Percentiles rank a stretch among this genome's conserved stretches.
phyloP scores from a whole-genome alignment of 1,139 yeast genomes.

The Candida tropicalis region DNA sequence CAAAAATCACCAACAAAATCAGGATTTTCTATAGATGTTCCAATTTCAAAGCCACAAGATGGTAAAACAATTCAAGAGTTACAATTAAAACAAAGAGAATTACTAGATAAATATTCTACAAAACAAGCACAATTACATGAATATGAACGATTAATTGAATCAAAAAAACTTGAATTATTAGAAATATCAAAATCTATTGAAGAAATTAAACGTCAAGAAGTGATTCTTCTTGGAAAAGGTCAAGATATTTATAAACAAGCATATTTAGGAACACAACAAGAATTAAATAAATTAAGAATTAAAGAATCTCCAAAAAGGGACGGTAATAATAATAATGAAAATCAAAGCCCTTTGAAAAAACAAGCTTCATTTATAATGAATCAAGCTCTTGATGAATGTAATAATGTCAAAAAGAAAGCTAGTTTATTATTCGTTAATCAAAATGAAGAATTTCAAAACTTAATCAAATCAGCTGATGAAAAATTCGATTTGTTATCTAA shows the following conservation, averaged over 20 bases:
- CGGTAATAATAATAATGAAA: too few species aligned
- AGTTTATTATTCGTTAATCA: slow-evolving; percentile 9
- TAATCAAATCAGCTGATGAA: slow-evolving; percentile 20
- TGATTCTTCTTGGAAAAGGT: slow-evolving; percentile 7
- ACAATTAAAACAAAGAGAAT: slow-evolving; percentile 14
- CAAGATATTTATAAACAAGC: slow-evolving; percentile 16
- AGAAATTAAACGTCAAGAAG: slow-evolving; percentile 14
- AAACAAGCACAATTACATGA: slow-evolving; percentile 30
- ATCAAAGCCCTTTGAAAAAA: slow-evolving; percentile 8
- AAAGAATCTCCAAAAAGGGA: slow-evolving; percentile 1
- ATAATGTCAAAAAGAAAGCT: slow-evolving; percentile 14
- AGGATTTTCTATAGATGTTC: slow-evolving; percentile 1
- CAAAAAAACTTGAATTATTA: slow-evolving; percentile 29
- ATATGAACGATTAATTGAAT: slow-evolving; percentile 26
- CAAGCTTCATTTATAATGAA: slow-evolving; percentile 13
- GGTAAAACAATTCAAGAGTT: slow-evolving; percentile 10
- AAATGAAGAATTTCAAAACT: slow-evolving; percentile 8
- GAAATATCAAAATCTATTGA: slow-evolving; percentile 29
- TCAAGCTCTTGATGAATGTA: slow-evolving; percentile 13
- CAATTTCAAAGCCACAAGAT: neutral
- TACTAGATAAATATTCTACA: slow-evolving; percentile 18
- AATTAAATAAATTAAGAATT: slow-evolving; percentile 12
- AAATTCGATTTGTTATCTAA: slow-evolving; percentile 23
- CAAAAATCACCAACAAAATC: neutral
- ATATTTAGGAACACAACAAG: slow-evolving; percentile 14